Evolutionary conservation across 176 grass and related monocot genomes (phyloP), one percentile per base, ranked within the genome.

Genomic region (Phyllostachys edulis): DNA sequence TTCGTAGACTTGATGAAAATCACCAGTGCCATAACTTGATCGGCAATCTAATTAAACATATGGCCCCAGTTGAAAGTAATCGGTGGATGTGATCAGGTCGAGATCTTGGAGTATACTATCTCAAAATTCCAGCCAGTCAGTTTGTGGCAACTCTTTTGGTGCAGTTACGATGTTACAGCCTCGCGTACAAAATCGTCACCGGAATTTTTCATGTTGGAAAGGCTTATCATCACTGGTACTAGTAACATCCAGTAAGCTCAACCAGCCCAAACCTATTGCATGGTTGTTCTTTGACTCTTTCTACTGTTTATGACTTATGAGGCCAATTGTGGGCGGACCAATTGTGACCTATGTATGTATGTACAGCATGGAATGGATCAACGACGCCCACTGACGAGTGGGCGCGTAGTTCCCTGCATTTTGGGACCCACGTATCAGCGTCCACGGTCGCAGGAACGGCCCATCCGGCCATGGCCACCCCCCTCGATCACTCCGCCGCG

Each of bases 11-110:
- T 4, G 46, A 23, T 6, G 63, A 17, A 38, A 50, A 21, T 81
- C 49, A 69, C 6, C 5, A 7, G 54, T 39, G 80, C 34, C 49
- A 83, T 44, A 80, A 77, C 64, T 77, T 60, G 63, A 80, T 82
- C 78, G 78, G 23, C 62, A 11, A 82, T 60, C 62, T 44, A 82
- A 76, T 73, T 68, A 51, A 12, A 75, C 55, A 6, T 49, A 32
- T 15, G 21, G 13, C 10, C 52, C 65, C 6, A 21, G 55, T 5
- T 45, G 75, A 59, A 20, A 23, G 42, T 47, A 71, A 71, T 71
- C 69, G n/a, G 11, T 70, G 12, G 40, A 26, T 46, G 40, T 21
- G 40, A 45, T 23, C 40, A 7, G 20, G 38, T 69, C 38, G 18
- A 42, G 40, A 51, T 69, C 36, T 18, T 7, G 6, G 40, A 70